Evolutionary conservation across 2,329 filamentous ascomycete species (phyloP).

Genomic region (Trichoderma lentiforme): DNA sequence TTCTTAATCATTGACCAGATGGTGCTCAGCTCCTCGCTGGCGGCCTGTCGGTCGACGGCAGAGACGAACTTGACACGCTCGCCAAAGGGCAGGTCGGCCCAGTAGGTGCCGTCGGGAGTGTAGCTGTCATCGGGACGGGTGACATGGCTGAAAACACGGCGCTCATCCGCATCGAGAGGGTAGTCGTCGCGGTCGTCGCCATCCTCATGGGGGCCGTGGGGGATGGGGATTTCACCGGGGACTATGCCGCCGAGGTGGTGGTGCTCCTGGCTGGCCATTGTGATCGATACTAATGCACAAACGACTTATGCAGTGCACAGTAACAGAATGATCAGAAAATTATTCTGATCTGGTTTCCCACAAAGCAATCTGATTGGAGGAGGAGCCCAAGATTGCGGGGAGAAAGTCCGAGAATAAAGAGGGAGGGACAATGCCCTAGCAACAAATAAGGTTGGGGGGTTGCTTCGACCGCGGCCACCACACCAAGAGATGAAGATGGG

Average conservation of each 20-base stretch:
- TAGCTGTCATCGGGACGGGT: conserved; percentile 88
- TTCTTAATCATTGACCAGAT: conserved; percentile 80
- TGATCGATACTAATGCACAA: not conserved
- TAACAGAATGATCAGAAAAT: not conserved
- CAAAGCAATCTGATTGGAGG: not conserved
- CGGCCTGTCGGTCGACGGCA: conserved; percentile 68
- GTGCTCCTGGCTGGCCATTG: conserved; percentile 4
- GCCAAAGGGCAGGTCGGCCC: conserved; percentile 76
- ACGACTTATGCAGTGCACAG: conserved; percentile 2
- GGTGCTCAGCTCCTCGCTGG: conserved; percentile 60
- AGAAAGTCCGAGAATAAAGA: not conserved
- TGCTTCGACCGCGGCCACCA: conserved; percentile 10
- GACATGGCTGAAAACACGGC: conserved; percentile 68
- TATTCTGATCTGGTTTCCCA: not conserved
- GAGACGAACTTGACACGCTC: conserved; percentile 73
- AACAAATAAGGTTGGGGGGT: not conserved
- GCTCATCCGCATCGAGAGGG: conserved; percentile 46
- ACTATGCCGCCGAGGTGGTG: conserved; percentile 27
- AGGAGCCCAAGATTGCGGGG: not conserved
- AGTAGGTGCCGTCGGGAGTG: conserved; percentile 79
- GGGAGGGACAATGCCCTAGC: not conserved
- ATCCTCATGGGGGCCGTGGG: conserved; percentile 47
- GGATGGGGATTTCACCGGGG: conserved; percentile 53
- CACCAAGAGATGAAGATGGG: conserved; percentile 10
- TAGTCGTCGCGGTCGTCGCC: conserved; percentile 49